These are phyloP conservation scores for Ophiostoma quercus DNA, from an alignment of 2,329 filamentous ascomycete genomes.

Conservation along the genomic window DNA sequence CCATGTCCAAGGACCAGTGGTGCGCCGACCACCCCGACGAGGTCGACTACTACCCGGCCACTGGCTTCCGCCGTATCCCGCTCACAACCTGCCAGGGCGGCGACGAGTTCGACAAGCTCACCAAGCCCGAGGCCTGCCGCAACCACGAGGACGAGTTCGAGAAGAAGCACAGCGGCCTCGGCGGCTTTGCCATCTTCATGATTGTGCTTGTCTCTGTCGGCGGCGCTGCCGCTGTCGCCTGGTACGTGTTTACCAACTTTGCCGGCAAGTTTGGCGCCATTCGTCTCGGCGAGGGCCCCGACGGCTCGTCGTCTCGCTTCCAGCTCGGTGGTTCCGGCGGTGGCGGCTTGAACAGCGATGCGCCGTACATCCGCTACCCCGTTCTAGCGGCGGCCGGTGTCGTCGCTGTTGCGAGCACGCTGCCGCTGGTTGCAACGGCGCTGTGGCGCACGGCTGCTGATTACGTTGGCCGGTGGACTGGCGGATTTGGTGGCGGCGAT, in stretches of 20 bases:
- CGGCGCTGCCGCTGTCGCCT: slow-evolving; percentile 67
- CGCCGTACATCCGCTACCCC: slow-evolving; percentile 75
- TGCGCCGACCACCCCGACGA: slow-evolving; percentile 59
- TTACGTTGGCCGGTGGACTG: slow-evolving; percentile 43
- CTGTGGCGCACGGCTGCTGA: slow-evolving; percentile 62
- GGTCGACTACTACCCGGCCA: slow-evolving; percentile 76
- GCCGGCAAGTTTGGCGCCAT: slow-evolving; percentile 88
- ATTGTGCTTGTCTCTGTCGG: slow-evolving; percentile 68
- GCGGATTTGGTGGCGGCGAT: slow-evolving; percentile 37
- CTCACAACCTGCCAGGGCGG: slow-evolving; percentile 82
- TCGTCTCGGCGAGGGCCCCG: slow-evolving; percentile 66
- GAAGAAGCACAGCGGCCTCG: slow-evolving; percentile 58
- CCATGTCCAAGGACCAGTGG: slow-evolving; percentile 48
- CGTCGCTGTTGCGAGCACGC: slow-evolving; percentile 53
- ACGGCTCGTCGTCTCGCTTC: slow-evolving; percentile 27
- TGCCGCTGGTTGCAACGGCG: slow-evolving; percentile 67
- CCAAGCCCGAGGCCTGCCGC: slow-evolving; percentile 59
- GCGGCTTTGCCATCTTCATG: slow-evolving; percentile 70
- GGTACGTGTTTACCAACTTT: slow-evolving; percentile 81
- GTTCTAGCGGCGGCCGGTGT: slow-evolving; percentile 65
- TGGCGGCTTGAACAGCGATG: slow-evolving; percentile 53
- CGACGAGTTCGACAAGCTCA: slow-evolving; percentile 64
- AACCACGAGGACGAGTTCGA: slow-evolving; percentile 79
- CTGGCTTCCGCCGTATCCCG: slow-evolving; percentile 83
- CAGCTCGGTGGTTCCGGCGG: slow-evolving; percentile 30